Evolutionary conservation across 345 rosid genomes (phyloP).

Genomic region (Streptanthus diversifolius): DNA sequence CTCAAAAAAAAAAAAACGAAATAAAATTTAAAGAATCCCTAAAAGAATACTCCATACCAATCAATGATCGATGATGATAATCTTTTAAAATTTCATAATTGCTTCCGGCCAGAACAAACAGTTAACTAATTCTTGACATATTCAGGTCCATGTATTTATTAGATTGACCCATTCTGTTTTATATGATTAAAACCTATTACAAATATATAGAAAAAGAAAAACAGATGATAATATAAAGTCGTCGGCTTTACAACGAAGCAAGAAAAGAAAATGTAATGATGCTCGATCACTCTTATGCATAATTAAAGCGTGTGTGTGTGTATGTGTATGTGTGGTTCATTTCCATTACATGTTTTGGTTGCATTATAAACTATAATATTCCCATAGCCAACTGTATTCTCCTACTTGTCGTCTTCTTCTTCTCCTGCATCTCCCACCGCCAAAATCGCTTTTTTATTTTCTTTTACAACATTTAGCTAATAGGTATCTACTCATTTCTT

Average conservation of each 20-base stretch:
- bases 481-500: conserved; percentile 16
- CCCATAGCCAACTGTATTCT: conserved; percentile 64
- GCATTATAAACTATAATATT: conserved; percentile 43
- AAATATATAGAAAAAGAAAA: background rate
- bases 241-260: conserved; percentile 39
- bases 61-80: conserved; percentile 7
- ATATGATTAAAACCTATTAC: background rate
- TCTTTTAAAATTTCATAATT: conserved; percentile 1
- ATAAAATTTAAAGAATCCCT: background rate
- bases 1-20: background rate
- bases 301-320: conserved; percentile 31
- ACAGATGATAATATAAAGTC: conserved; percentile 27
- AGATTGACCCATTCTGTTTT: conserved; percentile 28
- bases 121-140: conserved; percentile 20
- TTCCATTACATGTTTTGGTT: conserved; percentile 36
- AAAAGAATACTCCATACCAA: background rate
- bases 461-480: background rate
- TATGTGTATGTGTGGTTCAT: conserved; percentile 29
- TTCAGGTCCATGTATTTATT: conserved; percentile 28
- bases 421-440: conserved; percentile 35
- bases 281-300: conserved; percentile 29
- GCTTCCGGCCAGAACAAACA: conserved; percentile 13
- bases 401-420: conserved; percentile 14
- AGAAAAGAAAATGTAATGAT: conserved; percentile 32
- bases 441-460: conserved; percentile 36